Percentiles rank a stretch among this genome's conserved stretches.
Conservation (phyloP, 805 yeast genomes). For the Schwanniomyces occidentalis region DNA sequence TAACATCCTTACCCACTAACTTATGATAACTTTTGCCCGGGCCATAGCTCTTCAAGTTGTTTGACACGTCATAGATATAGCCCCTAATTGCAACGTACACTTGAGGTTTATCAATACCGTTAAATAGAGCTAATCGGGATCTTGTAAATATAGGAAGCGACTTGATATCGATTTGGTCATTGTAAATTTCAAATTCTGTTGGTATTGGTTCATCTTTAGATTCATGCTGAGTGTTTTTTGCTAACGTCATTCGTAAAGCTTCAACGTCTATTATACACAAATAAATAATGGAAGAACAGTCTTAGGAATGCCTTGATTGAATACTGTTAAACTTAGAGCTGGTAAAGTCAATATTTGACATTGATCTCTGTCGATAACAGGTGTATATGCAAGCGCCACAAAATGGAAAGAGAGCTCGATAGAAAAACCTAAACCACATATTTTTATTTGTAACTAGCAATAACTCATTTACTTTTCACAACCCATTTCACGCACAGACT, state of each 20-base stretch:
- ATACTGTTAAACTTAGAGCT: too few species aligned
- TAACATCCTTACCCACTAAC: constrained; percentile 75
- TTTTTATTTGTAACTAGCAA: background rate
- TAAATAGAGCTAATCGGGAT: constrained; percentile 29
- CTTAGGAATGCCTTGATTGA: too few species aligned
- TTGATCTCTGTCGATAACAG: too few species aligned
- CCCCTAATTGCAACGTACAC: constrained; percentile 79
- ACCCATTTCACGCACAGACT: too few species aligned
- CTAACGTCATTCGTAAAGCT: too few species aligned
- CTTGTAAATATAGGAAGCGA: constrained; percentile 35
- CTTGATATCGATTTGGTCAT: constrained; percentile 28
- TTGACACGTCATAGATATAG: constrained; percentile 73
- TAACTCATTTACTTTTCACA: background rate
- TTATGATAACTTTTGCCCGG: constrained; percentile 72
- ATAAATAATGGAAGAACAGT: too few species aligned
- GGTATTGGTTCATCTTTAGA: too few species aligned
- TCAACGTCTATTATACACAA: too few species aligned
- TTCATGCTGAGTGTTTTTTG: too few species aligned
- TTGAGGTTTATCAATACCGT: constrained; percentile 31
- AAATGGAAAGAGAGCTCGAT: background rate
- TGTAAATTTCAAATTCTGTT: constrained; percentile 28
- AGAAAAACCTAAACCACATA: background rate
- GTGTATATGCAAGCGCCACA: too few species aligned
- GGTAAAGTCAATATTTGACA: too few species aligned
- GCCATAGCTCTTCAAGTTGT: constrained; percentile 68